Evolutionary conservation across 768 basidiomycete genomes (phyloP).

Genomic region (Asterophora parasitica): DNA sequence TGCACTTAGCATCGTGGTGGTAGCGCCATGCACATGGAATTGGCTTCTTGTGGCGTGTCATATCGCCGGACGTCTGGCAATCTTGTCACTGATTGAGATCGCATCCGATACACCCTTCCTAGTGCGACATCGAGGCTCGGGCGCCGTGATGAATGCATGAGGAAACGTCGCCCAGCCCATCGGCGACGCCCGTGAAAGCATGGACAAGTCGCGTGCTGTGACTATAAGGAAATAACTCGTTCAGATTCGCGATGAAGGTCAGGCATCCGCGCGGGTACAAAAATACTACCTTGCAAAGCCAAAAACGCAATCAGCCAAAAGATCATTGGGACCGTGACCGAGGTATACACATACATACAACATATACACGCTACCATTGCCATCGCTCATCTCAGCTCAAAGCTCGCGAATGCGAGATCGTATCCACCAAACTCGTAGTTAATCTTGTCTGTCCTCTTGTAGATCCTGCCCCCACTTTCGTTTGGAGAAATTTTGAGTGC

Average conservation of each 20-base stretch:
- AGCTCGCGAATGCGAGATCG: slow-evolving; percentile 86
- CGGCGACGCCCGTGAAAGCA: too few species aligned
- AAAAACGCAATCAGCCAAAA: background rate
- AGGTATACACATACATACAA: background rate
- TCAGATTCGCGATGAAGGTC: too few species aligned
- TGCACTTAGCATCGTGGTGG: background rate
- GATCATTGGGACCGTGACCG: background rate
- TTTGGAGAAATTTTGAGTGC: background rate
- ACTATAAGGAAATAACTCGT: too few species aligned
- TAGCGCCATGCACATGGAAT: background rate
- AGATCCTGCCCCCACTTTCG: slow-evolving; percentile 29
- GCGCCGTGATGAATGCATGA: background rate
- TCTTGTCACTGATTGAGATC: slow-evolving; percentile 1
- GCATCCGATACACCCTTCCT: background rate
- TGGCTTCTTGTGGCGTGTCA: background rate
- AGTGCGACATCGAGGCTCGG: background rate
- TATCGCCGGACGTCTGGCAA: background rate
- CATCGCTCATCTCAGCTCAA: slow-evolving; percentile 39
- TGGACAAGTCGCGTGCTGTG: too few species aligned
- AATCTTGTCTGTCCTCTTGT: slow-evolving; percentile 91
- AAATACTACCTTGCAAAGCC: background rate
- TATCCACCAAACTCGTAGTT: slow-evolving; percentile 97
- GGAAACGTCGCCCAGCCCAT: too few species aligned
- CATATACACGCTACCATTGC: background rate
- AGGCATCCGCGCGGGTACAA: too few species aligned